phyloP scores from a whole-genome alignment of 2,329 filamentous ascomycete genomes.

The Didymella arachidicola region DNA sequence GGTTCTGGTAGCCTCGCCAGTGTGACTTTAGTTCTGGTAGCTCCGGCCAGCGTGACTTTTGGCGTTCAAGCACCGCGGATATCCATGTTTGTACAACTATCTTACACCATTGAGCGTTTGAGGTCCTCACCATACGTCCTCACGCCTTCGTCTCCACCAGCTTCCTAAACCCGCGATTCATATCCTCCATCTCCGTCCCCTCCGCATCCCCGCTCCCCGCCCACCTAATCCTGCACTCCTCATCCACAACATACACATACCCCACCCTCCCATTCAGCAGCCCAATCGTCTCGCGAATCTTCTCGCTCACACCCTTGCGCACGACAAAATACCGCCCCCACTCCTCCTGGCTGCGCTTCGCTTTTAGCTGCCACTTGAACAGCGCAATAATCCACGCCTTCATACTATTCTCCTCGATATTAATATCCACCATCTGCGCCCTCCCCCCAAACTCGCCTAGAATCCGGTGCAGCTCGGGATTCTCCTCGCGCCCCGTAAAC shows the following conservation, averaged over 20 bases:
- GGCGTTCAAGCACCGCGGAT: constrained; percentile 40
- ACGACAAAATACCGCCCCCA: constrained; percentile 68
- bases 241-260: constrained; percentile 90
- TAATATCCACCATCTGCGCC: constrained; percentile 84
- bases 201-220: constrained; percentile 79
- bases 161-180: constrained; percentile 70
- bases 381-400: constrained; percentile 64
- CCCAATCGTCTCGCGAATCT: constrained; percentile 66
- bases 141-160: constrained; percentile 49
- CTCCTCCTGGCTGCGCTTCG: constrained; percentile 57
- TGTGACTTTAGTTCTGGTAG: no score
- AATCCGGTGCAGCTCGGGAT: constrained; percentile 72
- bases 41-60: constrained; percentile 10
- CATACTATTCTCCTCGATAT: constrained; percentile 82
- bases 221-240: constrained; percentile 90
- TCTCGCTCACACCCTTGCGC: constrained; percentile 63
- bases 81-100: constrained; percentile 48
- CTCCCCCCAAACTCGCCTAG: constrained; percentile 62
- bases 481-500: constrained; percentile 69
- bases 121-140: neutral
- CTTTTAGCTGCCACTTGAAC: constrained; percentile 61
- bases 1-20: constrained; percentile 43
- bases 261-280: constrained; percentile 90
- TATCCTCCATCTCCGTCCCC: constrained; percentile 69
- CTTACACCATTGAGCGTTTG: constrained; percentile 22